A percentile compares a stretch with the other conserved stretches of the same genome.
Evolutionary conservation across 345 rosid genomes (phyloP).

Genomic region (Melaleuca quinquenervia): DNA sequence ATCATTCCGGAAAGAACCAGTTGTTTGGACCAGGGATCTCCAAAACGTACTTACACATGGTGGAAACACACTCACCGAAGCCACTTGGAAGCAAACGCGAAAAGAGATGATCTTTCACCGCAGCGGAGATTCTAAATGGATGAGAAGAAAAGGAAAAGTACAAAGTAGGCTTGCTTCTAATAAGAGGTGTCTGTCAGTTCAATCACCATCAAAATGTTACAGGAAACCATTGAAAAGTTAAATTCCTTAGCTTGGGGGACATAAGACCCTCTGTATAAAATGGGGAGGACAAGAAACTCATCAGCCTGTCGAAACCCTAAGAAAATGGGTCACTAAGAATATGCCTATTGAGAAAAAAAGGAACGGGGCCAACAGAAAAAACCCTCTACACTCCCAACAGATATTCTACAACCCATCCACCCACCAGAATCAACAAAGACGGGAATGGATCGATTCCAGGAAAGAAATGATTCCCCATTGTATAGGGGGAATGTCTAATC

Average conservation of each 20-base stretch:
- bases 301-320: constrained; percentile 10
- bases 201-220: constrained; percentile 19
- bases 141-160: background rate
- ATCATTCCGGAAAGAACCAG: background rate
- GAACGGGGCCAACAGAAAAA: background rate
- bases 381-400: constrained; percentile 14
- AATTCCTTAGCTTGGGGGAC: background rate
- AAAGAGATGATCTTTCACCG: background rate
- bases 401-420: constrained; percentile 24
- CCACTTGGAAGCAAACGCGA: background rate
- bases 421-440: constrained; percentile 1
- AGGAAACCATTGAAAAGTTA: background rate
- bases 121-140: background rate
- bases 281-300: constrained; percentile 3
- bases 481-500: background rate
- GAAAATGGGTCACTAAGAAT: constrained; percentile 20
- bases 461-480: background rate
- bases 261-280: background rate
- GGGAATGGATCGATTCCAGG: constrained; percentile 1
- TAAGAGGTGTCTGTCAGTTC: constrained; percentile 5
- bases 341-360: constrained; percentile 13
- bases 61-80: background rate
- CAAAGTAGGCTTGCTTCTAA: background rate
- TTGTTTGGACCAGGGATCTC: background rate
- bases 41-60: background rate